Base-by-base conservation (phyloP, 75 land plant genomes). In the Cunninghamia lanceolata region DNA sequence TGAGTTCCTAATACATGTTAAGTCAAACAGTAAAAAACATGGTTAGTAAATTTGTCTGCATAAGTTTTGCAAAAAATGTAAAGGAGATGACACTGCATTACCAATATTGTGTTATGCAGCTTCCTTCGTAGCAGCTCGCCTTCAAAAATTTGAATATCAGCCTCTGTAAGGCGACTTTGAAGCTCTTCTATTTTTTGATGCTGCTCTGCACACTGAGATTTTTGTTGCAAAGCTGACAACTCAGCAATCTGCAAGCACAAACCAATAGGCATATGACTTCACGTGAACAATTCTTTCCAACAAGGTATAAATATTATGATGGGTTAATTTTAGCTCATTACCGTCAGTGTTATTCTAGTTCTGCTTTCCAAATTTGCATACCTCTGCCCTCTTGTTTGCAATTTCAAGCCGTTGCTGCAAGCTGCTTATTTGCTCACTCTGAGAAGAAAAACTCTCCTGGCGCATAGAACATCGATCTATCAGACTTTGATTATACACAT, bases 41-140 rank as follows among this genome's bases (percentile, higher is more conserved):
- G 19, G 35, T 47, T 85, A 68, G 45, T 17, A 3, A n/a, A 83
- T 21, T 2, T 83, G 14, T 73, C 14, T 11, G 13, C 36, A 34
- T 73, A 34, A 25, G 80, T 71, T 9, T 45, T 40, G 30, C 13
- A 4, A 43, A 34, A 79, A 10, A n/a, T 42, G n/a, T 63, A 3
- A 77, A 36, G 19, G n/a, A 45, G 74, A 47, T 30, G 45, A n/a
- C 71, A 32, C 38, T 40, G 43, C 30, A 66, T 19, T 87, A 97
- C 98, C 98, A 95, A 81, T n/a, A 97, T 97, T 14, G 98, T 96
- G 82, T 97, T 97, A 56, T 97, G 98, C 83, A 96, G 88, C 76
- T 92, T 97, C 82, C 96, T 91, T 14, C 99, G 89, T 36, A 97
- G 83, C 16, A 91, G 90, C 80, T 97, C 99, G 50, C 93, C 96